Evolutionary conservation across 2,329 filamentous ascomycete genomes (phyloP).

Genomic region (Trichoderma sp.): DNA sequence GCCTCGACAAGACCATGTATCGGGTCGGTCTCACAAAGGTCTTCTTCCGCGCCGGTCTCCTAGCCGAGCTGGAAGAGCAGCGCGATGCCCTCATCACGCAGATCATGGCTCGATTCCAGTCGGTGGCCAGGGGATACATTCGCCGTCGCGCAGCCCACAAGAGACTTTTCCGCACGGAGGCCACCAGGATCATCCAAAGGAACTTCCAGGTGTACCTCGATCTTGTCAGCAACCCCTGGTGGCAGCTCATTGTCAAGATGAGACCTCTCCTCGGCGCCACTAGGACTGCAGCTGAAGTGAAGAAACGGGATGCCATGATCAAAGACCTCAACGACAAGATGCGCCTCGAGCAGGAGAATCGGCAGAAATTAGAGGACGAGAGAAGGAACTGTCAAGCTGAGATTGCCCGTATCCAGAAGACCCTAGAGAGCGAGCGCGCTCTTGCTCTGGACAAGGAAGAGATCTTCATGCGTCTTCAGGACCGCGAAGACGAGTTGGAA

Average conservation of each 20-base stretch:
- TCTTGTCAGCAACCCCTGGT: conserved; percentile 93
- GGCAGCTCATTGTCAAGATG: conserved; percentile 93
- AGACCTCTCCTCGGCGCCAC: conserved; percentile 91
- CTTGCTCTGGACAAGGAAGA: conserved; percentile 97
- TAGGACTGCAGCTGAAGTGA: conserved; percentile 88
- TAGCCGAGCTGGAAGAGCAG: conserved; percentile 95
- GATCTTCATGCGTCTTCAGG: conserved; percentile 94
- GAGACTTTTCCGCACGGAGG: conserved; percentile 89
- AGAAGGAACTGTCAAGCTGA: conserved; percentile 83
- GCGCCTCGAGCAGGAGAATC: conserved; percentile 71
- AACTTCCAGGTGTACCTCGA: conserved; percentile 93
- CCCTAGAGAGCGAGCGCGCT: conserved; percentile 92
- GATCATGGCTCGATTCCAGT: conserved; percentile 93
- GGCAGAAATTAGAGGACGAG: conserved; percentile 85
- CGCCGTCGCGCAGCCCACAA: conserved; percentile 90
- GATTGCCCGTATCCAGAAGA: conserved; percentile 87
- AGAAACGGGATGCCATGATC: conserved; percentile 93
- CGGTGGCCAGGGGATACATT: conserved; percentile 84
- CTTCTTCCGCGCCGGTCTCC: conserved; percentile 93
- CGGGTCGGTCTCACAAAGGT: conserved; percentile 96
- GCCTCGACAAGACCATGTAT: conserved; percentile 82
- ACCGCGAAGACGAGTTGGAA: conserved; percentile 85
- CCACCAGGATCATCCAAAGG: conserved; percentile 88
- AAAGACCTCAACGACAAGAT: conserved; percentile 83
- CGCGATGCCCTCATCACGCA: conserved; percentile 89